A percentile compares a stretch with the other conserved stretches of the same genome.
phyloP scores from a whole-genome alignment of 2,329 filamentous ascomycete species.

The Aspergillus hiratsukae region DNA sequence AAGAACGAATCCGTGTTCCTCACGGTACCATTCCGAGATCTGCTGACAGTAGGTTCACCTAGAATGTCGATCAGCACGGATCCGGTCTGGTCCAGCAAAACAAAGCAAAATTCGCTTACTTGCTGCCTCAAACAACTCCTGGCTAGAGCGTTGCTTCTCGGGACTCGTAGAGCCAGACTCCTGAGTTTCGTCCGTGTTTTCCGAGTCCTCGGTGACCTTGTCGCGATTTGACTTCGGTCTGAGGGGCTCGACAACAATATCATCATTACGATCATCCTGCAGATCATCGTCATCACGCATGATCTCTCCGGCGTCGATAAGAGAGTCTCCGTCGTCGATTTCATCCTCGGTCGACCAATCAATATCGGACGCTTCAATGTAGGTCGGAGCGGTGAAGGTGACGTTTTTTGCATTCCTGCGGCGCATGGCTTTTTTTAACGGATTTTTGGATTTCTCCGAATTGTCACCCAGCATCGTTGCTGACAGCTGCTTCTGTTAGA shows the following conservation, averaged over 20 bases:
- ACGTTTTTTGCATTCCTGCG: slow-evolving; percentile 80
- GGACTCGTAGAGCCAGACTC: slow-evolving; percentile 27
- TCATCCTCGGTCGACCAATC: slow-evolving; percentile 83
- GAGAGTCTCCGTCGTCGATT: slow-evolving; percentile 45
- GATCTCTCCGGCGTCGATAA: slow-evolving; percentile 43
- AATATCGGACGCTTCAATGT: slow-evolving; percentile 80
- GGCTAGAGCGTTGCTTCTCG: slow-evolving; percentile 52
- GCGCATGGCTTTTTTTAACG: slow-evolving; percentile 78
- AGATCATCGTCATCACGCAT: slow-evolving; percentile 34
- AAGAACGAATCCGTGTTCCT: slow-evolving; percentile 96
- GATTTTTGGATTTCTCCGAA: slow-evolving; percentile 74
- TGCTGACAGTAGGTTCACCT: slow-evolving; percentile 32
- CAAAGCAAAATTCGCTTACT: slow-evolving; percentile 21
- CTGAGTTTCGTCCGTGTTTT: slow-evolving; percentile 18
- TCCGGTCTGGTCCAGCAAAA: background rate
- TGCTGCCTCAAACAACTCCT: slow-evolving; percentile 59
- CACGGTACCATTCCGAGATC: slow-evolving; percentile 78
- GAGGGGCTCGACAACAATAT: slow-evolving; percentile 43
- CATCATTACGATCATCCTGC: slow-evolving; percentile 30
- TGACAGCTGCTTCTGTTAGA: slow-evolving; percentile 50
- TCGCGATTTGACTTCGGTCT: slow-evolving; percentile 40
- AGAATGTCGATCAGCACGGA: slow-evolving; percentile 15
- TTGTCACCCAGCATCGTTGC: slow-evolving; percentile 69
- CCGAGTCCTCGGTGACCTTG: slow-evolving; percentile 22
- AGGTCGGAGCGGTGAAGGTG: slow-evolving; percentile 77